phyloP scores from a whole-genome alignment of 179 eudicot species.

The Amaranthus tricolor region DNA sequence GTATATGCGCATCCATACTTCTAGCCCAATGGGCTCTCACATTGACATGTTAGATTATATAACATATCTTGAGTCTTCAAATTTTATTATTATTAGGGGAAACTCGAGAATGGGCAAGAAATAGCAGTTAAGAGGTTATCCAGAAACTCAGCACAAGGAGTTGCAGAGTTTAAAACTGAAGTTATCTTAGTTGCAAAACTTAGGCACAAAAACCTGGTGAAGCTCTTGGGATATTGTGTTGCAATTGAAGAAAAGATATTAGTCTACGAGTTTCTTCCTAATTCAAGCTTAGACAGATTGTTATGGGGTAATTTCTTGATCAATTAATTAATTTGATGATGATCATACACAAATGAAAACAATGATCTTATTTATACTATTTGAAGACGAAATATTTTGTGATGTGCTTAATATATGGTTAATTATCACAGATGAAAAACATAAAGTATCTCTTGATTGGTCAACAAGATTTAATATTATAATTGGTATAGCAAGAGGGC shows the following conservation, averaged over 20 bases:
- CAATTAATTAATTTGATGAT: not conserved
- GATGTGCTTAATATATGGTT: not conserved
- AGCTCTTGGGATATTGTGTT: slow-evolving; percentile 21
- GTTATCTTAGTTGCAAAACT: slow-evolving; percentile 22
- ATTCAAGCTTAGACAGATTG: slow-evolving; percentile 23
- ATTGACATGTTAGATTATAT: slow-evolving; percentile 15
- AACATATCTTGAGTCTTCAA: not conserved
- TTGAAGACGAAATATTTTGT: too few species aligned
- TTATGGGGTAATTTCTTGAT: slow-evolving; percentile 16
- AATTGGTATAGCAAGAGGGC: slow-evolving; percentile 47
- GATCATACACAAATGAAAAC: too few species aligned
- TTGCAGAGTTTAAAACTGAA: slow-evolving; percentile 23
- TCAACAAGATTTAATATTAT: slow-evolving; percentile 34
- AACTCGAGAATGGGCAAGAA: slow-evolving; percentile 14
- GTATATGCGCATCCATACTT: too few species aligned
- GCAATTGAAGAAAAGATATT: slow-evolving; percentile 17
- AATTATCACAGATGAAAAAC: slow-evolving; percentile 17
- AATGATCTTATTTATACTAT: too few species aligned
- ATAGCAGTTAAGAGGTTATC: slow-evolving; percentile 33
- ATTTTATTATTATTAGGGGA: slow-evolving; percentile 9
- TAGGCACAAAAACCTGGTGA: slow-evolving; percentile 29
- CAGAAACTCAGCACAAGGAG: slow-evolving; percentile 20
- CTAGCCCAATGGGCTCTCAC: too few species aligned
- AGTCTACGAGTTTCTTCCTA: slow-evolving; percentile 24
- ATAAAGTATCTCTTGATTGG: slow-evolving; percentile 36